phyloP scores from a whole-genome alignment of 2,329 filamentous ascomycete species.

The Fusarium virguliforme region DNA sequence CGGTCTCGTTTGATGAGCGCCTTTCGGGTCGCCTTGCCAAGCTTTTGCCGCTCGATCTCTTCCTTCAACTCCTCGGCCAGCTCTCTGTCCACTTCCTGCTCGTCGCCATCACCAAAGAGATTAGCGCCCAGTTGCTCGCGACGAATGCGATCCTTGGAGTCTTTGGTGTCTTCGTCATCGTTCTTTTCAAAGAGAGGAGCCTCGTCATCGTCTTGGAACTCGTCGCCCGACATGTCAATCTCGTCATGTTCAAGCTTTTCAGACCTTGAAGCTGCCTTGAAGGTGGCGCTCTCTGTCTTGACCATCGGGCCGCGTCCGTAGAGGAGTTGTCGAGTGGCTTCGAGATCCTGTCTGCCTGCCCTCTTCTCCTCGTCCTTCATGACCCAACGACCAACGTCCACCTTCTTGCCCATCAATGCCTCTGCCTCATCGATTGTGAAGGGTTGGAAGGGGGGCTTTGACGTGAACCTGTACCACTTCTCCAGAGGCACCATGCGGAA shows the following conservation, averaged over 20 bases:
- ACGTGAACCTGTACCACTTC: constrained; percentile 93
- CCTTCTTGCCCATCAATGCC: constrained; percentile 84
- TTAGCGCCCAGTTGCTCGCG: constrained; percentile 90
- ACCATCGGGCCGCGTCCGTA: constrained; percentile 71
- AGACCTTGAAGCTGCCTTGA: constrained; percentile 71
- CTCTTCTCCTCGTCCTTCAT: constrained; percentile 78
- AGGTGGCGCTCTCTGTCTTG: constrained; percentile 79
- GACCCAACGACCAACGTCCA: constrained; percentile 84
- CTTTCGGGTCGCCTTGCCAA: constrained; percentile 85
- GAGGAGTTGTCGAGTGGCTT: constrained; percentile 69
- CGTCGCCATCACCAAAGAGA: constrained; percentile 80
- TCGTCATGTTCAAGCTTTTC: constrained; percentile 81
- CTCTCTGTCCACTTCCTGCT: constrained; percentile 81
- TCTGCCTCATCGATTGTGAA: constrained; percentile 90
- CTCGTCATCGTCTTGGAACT: constrained; percentile 93
- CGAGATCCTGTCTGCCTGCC: constrained; percentile 70
- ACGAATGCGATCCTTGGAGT: constrained; percentile 80
- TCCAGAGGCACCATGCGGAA: constrained; percentile 93
- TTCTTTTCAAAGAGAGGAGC: constrained; percentile 81
- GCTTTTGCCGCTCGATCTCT: constrained; percentile 77
- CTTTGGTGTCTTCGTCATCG: constrained; percentile 85
- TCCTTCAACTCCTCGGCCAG: constrained; percentile 79
- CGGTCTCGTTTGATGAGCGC: constrained; percentile 88
- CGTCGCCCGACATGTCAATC: constrained; percentile 76
- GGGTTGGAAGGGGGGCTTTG: constrained; percentile 84